phyloP scores from a whole-genome alignment of 2,329 filamentous ascomycete genomes.

The Phialemoniopsis sp. region DNA sequence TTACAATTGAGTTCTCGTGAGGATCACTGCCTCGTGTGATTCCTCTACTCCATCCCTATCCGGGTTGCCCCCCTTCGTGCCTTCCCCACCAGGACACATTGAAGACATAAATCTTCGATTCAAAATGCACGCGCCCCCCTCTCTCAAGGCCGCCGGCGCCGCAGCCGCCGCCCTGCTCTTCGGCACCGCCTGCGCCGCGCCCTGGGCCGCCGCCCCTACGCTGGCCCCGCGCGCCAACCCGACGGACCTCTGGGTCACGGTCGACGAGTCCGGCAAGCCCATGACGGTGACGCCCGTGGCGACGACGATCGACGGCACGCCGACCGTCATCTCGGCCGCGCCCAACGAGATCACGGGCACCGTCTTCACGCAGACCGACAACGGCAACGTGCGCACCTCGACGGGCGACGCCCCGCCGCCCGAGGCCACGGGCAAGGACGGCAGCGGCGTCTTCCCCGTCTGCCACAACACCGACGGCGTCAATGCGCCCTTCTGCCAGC shows the following conservation, averaged over 20 bases:
- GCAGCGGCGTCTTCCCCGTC: constrained; percentile 42
- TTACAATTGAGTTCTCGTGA: too few species aligned
- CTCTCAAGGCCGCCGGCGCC: too few species aligned
- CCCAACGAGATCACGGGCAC: constrained; percentile 35
- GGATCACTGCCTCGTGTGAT: too few species aligned
- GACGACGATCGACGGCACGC: constrained; percentile 40
- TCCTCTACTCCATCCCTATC: too few species aligned
- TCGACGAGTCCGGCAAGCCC: constrained; percentile 41
- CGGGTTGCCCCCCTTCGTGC: too few species aligned
- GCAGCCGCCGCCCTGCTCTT: not conserved
- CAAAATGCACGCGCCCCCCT: not conserved
- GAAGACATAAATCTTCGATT: too few species aligned
- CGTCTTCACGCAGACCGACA: constrained; percentile 25
- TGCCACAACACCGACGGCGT: constrained; percentile 44
- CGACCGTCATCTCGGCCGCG: constrained; percentile 29
- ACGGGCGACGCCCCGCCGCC: constrained; percentile 39
- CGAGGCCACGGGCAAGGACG: constrained; percentile 36
- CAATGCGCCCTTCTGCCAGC: constrained; percentile 48
- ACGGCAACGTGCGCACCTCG: constrained; percentile 22
- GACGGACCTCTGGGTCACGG: constrained; percentile 46
- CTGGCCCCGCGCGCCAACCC: constrained; percentile 19
- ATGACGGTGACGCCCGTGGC: constrained; percentile 44
- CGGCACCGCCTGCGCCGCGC: not conserved
- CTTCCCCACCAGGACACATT: too few species aligned
- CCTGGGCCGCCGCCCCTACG: constrained; percentile 10